Evolutionary conservation across 495 filamentous ascomycete species (phyloP).

Genomic region (Xylaria telfairii): DNA sequence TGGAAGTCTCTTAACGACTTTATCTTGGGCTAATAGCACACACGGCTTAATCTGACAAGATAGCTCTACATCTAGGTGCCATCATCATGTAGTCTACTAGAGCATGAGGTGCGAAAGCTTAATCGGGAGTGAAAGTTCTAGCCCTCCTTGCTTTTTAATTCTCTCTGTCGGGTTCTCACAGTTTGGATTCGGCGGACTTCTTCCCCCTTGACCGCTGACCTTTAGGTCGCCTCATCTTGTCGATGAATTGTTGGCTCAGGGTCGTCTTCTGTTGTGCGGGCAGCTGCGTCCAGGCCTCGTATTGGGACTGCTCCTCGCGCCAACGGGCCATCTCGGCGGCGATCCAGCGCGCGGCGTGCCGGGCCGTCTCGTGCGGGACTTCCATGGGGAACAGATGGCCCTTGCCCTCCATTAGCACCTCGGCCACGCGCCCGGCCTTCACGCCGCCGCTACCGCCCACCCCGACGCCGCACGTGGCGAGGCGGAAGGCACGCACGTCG

Average conservation of each 20-base stretch:
- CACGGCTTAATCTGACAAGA: not conserved
- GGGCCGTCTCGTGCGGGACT: slow-evolving; percentile 67
- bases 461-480: slow-evolving; percentile 68
- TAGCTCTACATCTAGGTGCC: not conserved
- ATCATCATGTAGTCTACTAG: not conserved
- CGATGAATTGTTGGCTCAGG: slow-evolving; percentile 62
- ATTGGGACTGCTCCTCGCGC: slow-evolving; percentile 66
- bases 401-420: slow-evolving; percentile 67
- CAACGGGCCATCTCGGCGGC: slow-evolving; percentile 66
- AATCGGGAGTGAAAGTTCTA: not conserved
- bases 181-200: slow-evolving; percentile 29
- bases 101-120: not conserved
- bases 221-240: slow-evolving; percentile 48
- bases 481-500: slow-evolving; percentile 57
- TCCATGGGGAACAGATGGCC: slow-evolving; percentile 91
- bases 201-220: slow-evolving; percentile 14
- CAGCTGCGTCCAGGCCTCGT: slow-evolving; percentile 58
- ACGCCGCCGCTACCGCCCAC: slow-evolving; percentile 72
- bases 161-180: slow-evolving; percentile 25
- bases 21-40: not conserved
- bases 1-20: not conserved
- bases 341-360: slow-evolving; percentile 67
- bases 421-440: slow-evolving; percentile 68
- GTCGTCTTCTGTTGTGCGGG: slow-evolving; percentile 61
- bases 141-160: not conserved